Base-by-base conservation (phyloP, 441 rosid species). In the Croton setiger region DNA sequence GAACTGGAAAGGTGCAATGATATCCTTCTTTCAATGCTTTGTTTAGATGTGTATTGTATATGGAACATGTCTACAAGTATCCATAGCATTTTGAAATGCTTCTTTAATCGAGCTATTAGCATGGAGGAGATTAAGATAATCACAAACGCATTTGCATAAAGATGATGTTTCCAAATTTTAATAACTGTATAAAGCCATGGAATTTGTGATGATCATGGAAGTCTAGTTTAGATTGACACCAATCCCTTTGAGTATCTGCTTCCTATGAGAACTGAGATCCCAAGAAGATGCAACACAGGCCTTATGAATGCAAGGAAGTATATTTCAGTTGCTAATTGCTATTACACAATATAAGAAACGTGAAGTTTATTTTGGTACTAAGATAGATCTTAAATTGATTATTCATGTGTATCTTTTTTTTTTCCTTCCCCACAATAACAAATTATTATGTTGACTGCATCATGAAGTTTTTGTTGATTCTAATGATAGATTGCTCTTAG, bases 1-100 rank as follows among this genome's bases (percentile, higher is more conserved):
- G 94, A 81, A 89, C 97, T 18, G 97, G 97, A 75, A 91, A 89
- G 97, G 96, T 49, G 54, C 54, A 52, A 66, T 27, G 2, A 27
- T 74, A 57, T 36, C 49, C 9, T 17, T 64, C 27, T 43, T 33
- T 4, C 17, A 61, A 12, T 55, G 35, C 52, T 68, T 63, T 66
- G 54, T 68, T 17, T n/a, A 14, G 15, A 55, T 23, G 15, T 31
- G 12, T 55, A 7, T 12, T 31, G 12, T 55, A 17, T 4, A 39
- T 21, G 18, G 13, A 20, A 5, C 35, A 41, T 20, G 51, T 9
- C 1, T 36, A 9, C 12, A 59, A 13, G 52, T 13, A 14, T 60
- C 14, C 36, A 23, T 13, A 11, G 47, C 21, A 58, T 17, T 27
- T 2, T 59, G 44, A 15, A 37, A 59, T 59, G 23, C 13, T 64